Evolutionary conservation across 2,329 filamentous ascomycete species (phyloP).

Genomic region (Penicillium glabrum): DNA sequence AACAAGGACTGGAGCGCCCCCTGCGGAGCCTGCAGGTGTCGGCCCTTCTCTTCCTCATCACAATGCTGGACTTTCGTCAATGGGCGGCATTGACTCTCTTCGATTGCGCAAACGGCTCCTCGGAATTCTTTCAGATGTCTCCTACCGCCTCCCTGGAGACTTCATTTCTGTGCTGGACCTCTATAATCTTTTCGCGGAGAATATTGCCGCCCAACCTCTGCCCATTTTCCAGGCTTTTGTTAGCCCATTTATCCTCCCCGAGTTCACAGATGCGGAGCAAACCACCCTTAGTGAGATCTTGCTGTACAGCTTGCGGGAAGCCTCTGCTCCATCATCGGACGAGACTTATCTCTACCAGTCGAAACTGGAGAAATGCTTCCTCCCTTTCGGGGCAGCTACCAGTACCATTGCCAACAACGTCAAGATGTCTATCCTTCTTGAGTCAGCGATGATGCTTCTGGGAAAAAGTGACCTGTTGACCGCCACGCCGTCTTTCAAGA

Average conservation of each 20-base stretch:
- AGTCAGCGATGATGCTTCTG: slow-evolving; percentile 61
- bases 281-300: slow-evolving; percentile 56
- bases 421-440: slow-evolving; percentile 68
- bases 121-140: slow-evolving; percentile 41
- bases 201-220: slow-evolving; percentile 47
- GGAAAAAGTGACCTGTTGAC: slow-evolving; percentile 34
- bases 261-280: slow-evolving; percentile 40
- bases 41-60: slow-evolving; percentile 9
- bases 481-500: slow-evolving; percentile 38
- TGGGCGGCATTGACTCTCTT: slow-evolving; percentile 43
- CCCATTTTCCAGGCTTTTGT: slow-evolving; percentile 48
- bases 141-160: slow-evolving; percentile 31
- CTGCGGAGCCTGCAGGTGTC: background rate
- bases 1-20: slow-evolving; percentile 15
- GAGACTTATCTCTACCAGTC: slow-evolving; percentile 49
- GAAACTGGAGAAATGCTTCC: slow-evolving; percentile 60
- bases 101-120: slow-evolving; percentile 47
- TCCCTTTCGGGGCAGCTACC: slow-evolving; percentile 65
- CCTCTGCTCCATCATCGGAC: slow-evolving; percentile 37
- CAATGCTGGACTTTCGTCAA: slow-evolving; percentile 24
- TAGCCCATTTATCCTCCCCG: slow-evolving; percentile 44
- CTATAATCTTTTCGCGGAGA: slow-evolving; percentile 46
- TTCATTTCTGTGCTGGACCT: slow-evolving; percentile 42
- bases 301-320: slow-evolving; percentile 51
- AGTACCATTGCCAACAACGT: slow-evolving; percentile 66